A percentile compares a stretch with the other conserved stretches of the same genome.
phyloP scores from a whole-genome alignment of 768 basidiomycete genomes.

The Russula ochroleuca region DNA sequence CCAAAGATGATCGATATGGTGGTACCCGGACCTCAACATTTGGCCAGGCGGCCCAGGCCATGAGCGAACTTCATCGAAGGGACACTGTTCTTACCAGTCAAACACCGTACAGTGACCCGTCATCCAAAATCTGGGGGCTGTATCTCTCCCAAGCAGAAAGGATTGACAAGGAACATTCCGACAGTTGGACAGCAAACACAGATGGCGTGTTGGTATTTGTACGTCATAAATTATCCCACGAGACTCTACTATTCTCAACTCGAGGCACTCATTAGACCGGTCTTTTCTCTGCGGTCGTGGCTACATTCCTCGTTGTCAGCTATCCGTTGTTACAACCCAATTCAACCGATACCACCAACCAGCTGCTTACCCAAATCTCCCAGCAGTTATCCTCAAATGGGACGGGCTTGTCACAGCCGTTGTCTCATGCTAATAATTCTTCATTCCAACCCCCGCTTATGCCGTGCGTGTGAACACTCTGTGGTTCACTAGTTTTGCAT shows the following conservation, averaged over 20 bases:
- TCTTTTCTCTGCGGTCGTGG: conserved; percentile 30
- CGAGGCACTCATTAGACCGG: conserved; percentile 24
- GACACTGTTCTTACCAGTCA: not conserved
- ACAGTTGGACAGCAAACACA: conserved; percentile 26
- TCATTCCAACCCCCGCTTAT: conserved; percentile 1
- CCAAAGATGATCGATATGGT: not conserved
- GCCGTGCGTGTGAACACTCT: conserved; percentile 22
- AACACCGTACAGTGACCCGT: conserved; percentile 1
- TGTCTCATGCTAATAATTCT: not conserved
- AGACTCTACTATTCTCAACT: not conserved
- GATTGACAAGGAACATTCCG: conserved; percentile 21
- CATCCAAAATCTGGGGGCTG: conserved; percentile 22
- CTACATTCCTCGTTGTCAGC: conserved; percentile 28
- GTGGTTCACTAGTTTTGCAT: conserved; percentile 23
- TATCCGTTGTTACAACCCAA: conserved; percentile 25
- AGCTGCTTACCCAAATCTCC: conserved; percentile 22
- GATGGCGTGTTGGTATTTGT: conserved; percentile 25
- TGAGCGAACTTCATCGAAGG: not conserved
- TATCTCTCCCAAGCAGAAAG: conserved; percentile 21
- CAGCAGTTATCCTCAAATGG: conserved; percentile 12
- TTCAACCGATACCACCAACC: conserved; percentile 10
- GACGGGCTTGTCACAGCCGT: not conserved
- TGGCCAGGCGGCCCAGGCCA: not conserved
- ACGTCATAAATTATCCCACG: not conserved
- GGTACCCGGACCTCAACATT: not conserved